Base-by-base conservation (phyloP, 2,329 filamentous ascomycete species). In the Bimuria novae-zelandiae region DNA sequence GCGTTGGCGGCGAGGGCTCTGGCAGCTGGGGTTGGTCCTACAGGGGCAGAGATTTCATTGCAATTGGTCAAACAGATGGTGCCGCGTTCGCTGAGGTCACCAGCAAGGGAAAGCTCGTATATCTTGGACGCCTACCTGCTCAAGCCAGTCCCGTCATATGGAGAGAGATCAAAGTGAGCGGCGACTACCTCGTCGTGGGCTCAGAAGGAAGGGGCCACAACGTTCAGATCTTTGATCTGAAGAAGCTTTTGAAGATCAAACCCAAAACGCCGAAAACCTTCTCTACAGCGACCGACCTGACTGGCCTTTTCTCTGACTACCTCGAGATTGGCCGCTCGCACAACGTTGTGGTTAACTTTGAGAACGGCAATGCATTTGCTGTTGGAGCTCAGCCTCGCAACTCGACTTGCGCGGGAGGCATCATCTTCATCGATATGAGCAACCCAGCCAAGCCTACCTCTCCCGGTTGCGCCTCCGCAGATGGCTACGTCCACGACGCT, bases 151-250 rank as follows among this genome's bases (percentile, higher is more conserved):
- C 76, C 17, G 74, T 76, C 32, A 79, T 79, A 43, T 83, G 81
- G 81, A 75, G 80, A 41, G 80, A 84, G 67, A 83, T 83, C 59
- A 74, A 76, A 46, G 65, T 63, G n/a, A 67, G 70, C 49, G 69
- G 71, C 17, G 67, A 77, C 47, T 74, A 74, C 55, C 67, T 76
- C 30, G 58, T 77, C 33, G 73, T 79, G 25, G 76, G 76, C n/a
- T 69, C 64, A 21, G 70, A 73, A 52, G 70, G 68, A 36, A 49
- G 37, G 40, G 66, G 75, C 57, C 83, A 86, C 69, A 78, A 80
- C 37, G 76, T 87, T 32, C 84, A 86, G 67, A 77, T 86, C 68
- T 87, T 87, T 61, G 84, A 87, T 68, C 74, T 86, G 78, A 65
- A 67, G 56, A 72, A 79, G 61, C 59, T 74, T 16, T 62, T 74